Conservation (phyloP, 176 grass and related monocot genomes). For the Rhynchospora pubera region DNA sequence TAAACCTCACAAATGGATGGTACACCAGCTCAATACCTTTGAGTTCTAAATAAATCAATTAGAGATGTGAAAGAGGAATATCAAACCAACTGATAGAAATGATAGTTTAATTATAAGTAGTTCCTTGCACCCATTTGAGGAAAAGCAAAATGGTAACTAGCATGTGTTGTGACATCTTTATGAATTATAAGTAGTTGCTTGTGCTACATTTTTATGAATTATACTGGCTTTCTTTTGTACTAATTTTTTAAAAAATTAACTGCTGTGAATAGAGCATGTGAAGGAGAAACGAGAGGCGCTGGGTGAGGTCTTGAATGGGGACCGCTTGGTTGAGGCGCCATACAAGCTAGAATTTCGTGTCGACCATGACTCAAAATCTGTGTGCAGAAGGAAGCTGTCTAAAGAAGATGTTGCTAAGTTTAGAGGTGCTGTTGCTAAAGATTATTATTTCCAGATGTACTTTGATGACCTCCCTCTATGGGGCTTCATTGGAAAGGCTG, state of each 20-base stretch:
- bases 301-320: constrained; percentile 87
- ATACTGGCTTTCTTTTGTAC: not conserved
- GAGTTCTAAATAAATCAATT: not conserved
- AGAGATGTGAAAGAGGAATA: not conserved
- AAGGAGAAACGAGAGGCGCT: constrained; percentile 86
- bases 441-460: constrained; percentile 99
- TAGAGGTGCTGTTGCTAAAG: constrained; percentile 57
- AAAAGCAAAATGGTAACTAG: not conserved
- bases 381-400: constrained; percentile 70
- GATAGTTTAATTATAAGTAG: not conserved
- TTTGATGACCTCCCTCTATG: constrained; percentile 92
- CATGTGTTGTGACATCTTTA: not conserved
- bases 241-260: not conserved
- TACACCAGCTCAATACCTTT: not conserved
- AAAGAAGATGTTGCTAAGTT: constrained; percentile 75
- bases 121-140: not conserved
- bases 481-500: constrained; percentile 94
- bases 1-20: not conserved
- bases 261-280: constrained; percentile 48
- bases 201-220: not conserved
- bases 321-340: constrained; percentile 83
- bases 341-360: constrained; percentile 78
- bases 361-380: constrained; percentile 44
- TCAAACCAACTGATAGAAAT: not conserved
- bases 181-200: too few relatives aligned